These are phyloP conservation scores for Bromus sterilis DNA, from an alignment of 176 grass and related monocot species.

Conservation along the genomic window DNA sequence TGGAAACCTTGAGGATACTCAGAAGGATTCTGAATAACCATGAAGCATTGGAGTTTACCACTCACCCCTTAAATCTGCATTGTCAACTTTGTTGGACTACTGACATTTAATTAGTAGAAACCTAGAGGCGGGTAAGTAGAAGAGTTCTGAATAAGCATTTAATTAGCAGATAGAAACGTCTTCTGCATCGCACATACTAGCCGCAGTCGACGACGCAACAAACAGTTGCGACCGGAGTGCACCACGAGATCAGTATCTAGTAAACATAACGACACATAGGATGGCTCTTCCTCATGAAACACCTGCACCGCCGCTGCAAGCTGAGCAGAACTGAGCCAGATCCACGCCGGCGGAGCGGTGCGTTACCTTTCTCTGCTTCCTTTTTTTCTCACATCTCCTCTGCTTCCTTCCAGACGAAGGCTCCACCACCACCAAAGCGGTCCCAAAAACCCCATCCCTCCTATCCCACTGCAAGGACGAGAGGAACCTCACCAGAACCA, in stretches of 20 bases:
- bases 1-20: neutral
- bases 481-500: neutral
- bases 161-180: neutral
- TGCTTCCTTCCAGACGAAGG: constrained; percentile 12
- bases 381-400: neutral
- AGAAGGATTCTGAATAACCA: no score
- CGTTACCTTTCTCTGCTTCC: neutral
- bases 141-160: neutral
- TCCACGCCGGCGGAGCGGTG: neutral
- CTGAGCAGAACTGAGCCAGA: neutral
- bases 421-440: neutral
- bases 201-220: neutral
- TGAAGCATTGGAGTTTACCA: no score
- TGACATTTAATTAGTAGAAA: no score
- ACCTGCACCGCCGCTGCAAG: neutral
- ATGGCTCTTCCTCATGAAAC: no score
- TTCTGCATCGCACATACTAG: no score
- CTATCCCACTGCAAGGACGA: neutral
- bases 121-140: no score
- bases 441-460: neutral
- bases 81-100: no score
- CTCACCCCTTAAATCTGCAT: no score
- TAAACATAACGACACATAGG: no score
- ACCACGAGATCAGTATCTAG: neutral
- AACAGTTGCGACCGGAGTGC: neutral